Percentiles rank a stretch among this genome's conserved stretches.
Conservation (phyloP, 2,329 filamentous ascomycete genomes). For the Tympanopsis confertula region DNA sequence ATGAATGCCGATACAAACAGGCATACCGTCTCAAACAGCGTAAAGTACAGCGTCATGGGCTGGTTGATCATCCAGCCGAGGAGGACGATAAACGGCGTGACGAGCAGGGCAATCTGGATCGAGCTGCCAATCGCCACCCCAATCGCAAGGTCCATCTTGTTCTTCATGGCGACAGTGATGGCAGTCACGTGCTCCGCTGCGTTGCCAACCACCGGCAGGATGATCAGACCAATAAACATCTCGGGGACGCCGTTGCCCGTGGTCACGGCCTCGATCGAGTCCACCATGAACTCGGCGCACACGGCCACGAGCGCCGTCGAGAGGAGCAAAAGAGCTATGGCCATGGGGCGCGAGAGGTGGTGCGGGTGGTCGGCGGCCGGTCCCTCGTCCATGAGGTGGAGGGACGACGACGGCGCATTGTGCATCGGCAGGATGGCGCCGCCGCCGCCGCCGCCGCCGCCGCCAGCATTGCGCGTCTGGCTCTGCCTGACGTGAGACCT, state of each 20-base stretch:
- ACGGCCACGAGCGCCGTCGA: constrained; percentile 44
- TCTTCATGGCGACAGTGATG: constrained; percentile 43
- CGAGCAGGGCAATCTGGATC: constrained; percentile 51
- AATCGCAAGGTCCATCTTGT: constrained; percentile 51
- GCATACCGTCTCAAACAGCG: constrained; percentile 63
- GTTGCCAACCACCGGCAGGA: constrained; percentile 51
- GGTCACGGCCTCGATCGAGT: constrained; percentile 43
- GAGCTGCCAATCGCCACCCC: constrained; percentile 47
- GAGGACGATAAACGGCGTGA: constrained; percentile 47
- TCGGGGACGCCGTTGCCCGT: constrained; percentile 35
- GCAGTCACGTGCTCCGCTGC: constrained; percentile 53
- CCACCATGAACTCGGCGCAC: constrained; percentile 50
- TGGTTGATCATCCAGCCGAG: constrained; percentile 44
- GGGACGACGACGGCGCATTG: constrained; percentile 17
- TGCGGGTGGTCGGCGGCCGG: constrained; percentile 7
- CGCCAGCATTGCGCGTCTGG: constrained; percentile 4
- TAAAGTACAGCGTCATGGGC: constrained; percentile 58
- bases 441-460: constrained; percentile 8
- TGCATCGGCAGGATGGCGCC: constrained; percentile 15
- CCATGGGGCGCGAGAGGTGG: constrained; percentile 22
- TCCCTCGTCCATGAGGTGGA: too few species aligned
- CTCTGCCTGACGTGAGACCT: constrained; percentile 6
- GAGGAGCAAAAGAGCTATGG: constrained; percentile 36
- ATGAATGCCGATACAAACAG: constrained; percentile 61
- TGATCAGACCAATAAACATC: constrained; percentile 47